Conservation (phyloP, 352 stramenopile genomes). For the Globisporangium radiosum region DNA sequence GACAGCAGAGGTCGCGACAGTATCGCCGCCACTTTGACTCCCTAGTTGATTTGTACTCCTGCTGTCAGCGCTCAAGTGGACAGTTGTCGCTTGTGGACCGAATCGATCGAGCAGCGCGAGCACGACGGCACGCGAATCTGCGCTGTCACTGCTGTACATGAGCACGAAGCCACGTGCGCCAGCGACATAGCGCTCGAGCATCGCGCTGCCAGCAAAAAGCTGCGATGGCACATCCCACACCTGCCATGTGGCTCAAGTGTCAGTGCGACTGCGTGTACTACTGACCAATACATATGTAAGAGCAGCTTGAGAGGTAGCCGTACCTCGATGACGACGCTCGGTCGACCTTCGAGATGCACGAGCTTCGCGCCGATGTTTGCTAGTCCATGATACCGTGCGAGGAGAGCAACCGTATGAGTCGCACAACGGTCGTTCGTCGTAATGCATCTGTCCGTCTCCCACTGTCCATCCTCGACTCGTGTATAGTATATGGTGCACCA, state of each 20-base stretch:
- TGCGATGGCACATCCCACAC: slow-evolving; percentile 57
- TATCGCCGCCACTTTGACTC: neutral
- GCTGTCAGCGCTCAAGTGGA: neutral
- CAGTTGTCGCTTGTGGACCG: neutral
- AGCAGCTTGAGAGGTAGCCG: neutral
- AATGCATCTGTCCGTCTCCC: neutral
- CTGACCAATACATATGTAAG: neutral
- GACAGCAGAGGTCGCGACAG: neutral
- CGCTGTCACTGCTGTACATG: slow-evolving; percentile 30
- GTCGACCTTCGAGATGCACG: slow-evolving; percentile 28
- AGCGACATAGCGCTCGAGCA: slow-evolving; percentile 39
- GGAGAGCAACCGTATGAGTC: neutral
- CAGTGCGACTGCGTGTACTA: neutral
- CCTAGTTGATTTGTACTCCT: neutral
- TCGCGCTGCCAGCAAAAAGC: slow-evolving; percentile 35
- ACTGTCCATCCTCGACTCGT: no score
- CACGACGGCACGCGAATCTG: slow-evolving; percentile 1
- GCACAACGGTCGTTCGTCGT: neutral
- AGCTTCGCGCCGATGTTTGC: slow-evolving; percentile 50
- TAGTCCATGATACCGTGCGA: slow-evolving; percentile 2
- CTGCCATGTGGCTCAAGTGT: slow-evolving; percentile 12
- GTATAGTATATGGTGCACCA: slow-evolving; percentile 14
- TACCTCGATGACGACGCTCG: slow-evolving; percentile 40
- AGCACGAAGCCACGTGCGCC: slow-evolving; percentile 26
- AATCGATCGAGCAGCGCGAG: slow-evolving; percentile 1